A percentile compares a stretch with the other conserved stretches of the same genome.
These are phyloP conservation scores for Populus tremula DNA, from an alignment of 345 rosid species.

Conservation along the genomic window DNA sequence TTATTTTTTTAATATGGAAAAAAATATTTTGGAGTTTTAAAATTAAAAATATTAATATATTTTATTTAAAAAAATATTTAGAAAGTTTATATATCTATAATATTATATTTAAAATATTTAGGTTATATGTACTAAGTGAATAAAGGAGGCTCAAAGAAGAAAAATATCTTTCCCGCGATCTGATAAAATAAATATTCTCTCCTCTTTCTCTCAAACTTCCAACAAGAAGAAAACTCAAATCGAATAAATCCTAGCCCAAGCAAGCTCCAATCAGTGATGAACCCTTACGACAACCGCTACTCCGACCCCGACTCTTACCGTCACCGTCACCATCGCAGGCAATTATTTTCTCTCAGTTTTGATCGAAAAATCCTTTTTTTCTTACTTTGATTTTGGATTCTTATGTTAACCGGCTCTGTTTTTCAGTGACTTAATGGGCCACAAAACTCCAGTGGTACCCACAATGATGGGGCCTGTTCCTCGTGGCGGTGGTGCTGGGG, in stretches of 20 bases:
- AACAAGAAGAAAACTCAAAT: neutral
- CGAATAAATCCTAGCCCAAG: neutral
- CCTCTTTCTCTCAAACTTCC: neutral
- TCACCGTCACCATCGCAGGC: constrained; percentile 84
- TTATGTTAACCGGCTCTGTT: neutral
- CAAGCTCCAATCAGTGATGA: constrained; percentile 29
- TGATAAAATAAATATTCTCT: neutral
- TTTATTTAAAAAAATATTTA: too few relatives aligned
- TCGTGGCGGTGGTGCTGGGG: constrained; percentile 36
- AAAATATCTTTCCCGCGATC: neutral
- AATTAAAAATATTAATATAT: too few relatives aligned
- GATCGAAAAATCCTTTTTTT: neutral
- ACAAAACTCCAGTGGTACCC: constrained; percentile 29
- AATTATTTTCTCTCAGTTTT: neutral
- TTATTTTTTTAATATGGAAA: too few relatives aligned
- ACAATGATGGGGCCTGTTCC: constrained; percentile 29
- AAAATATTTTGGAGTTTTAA: too few relatives aligned
- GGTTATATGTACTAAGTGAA: too few relatives aligned
- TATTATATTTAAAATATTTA: too few relatives aligned
- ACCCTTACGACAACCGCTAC: constrained; percentile 62
- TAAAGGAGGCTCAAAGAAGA: neutral
- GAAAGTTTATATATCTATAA: too few relatives aligned
- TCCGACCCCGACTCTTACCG: constrained; percentile 81
- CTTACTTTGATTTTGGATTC: neutral
- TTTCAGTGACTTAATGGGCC: constrained; percentile 52